Percentiles rank a stretch among this genome's conserved stretches.
Conservation (phyloP, 495 filamentous ascomycete genomes). For the Podospora anserina region DNA sequence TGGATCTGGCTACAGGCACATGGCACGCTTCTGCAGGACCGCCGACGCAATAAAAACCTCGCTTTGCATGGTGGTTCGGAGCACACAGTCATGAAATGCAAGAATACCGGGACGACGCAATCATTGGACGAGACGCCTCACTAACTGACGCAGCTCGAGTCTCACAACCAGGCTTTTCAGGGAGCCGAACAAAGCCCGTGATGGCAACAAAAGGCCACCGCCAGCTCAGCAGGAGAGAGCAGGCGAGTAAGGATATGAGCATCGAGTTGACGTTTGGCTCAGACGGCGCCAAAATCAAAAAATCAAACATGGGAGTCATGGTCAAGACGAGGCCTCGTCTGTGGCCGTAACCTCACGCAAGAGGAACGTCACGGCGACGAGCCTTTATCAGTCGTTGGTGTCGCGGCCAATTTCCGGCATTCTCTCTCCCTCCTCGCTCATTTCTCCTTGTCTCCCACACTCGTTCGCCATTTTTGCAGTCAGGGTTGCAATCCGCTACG, state of each 20-base stretch:
- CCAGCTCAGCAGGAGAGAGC: background rate
- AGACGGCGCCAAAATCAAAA: no score
- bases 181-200: background rate
- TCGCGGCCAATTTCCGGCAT: constrained; percentile 3
- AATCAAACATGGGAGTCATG: background rate
- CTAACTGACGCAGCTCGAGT: constrained; percentile 17
- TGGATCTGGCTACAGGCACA: background rate
- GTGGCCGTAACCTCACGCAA: no score
- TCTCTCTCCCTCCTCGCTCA: background rate
- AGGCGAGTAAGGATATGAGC: background rate
- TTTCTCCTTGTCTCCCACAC: background rate
- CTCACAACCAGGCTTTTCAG: constrained; percentile 11
- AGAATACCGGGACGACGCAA: background rate
- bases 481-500: constrained; percentile 14
- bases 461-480: background rate
- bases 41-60: background rate
- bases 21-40: background rate
- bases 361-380: background rate
- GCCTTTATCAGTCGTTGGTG: background rate
- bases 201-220: constrained; percentile 5
- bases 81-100: background rate
- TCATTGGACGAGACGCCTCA: constrained; percentile 11
- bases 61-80: no score
- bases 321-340: background rate
- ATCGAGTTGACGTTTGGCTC: no score